A percentile compares a stretch with the other conserved stretches of the same genome.
Conservation (phyloP, 1,284 basidiomycete species). For the Lentinula novae-zelandiae region DNA sequence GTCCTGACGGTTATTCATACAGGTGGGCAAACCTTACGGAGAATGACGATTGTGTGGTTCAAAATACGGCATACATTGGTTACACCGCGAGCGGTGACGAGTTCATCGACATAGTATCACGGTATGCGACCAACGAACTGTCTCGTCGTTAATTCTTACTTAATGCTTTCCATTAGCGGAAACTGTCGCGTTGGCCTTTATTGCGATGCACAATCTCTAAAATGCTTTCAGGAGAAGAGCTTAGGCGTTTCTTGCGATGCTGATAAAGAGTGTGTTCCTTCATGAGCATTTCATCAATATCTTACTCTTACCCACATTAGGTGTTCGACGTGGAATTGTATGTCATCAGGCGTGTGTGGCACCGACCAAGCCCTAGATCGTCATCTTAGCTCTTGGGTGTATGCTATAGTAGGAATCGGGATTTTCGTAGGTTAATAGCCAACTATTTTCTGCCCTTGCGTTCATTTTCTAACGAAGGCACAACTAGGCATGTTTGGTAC, state of each 20-base stretch:
- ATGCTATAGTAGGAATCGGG: slow-evolving; percentile 67
- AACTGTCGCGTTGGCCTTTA: slow-evolving; percentile 68
- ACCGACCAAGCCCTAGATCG: slow-evolving; percentile 56
- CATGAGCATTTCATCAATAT: neutral
- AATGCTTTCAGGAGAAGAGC: slow-evolving; percentile 60
- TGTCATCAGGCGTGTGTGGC: slow-evolving; percentile 59
- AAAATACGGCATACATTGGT: slow-evolving; percentile 77
- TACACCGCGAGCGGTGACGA: slow-evolving; percentile 51
- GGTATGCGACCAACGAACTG: slow-evolving; percentile 39
- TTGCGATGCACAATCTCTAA: slow-evolving; percentile 60
- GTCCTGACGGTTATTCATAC: slow-evolving; percentile 6
- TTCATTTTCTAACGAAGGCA: neutral
- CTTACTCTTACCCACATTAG: slow-evolving; percentile 31
- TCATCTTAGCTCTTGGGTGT: slow-evolving; percentile 66
- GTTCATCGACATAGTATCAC: slow-evolving; percentile 75
- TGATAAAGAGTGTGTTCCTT: slow-evolving; percentile 70
- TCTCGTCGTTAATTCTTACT: neutral
- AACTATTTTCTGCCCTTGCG: slow-evolving; percentile 3
- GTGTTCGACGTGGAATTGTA: slow-evolving; percentile 76
- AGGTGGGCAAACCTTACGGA: slow-evolving; percentile 76
- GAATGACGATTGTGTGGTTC: slow-evolving; percentile 62
- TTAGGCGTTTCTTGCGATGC: slow-evolving; percentile 61
- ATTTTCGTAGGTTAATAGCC: slow-evolving; percentile 60
- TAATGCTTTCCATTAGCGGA: slow-evolving; percentile 37
- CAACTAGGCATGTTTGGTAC: slow-evolving; percentile 65